Evolutionary conservation across 1,284 basidiomycete genomes (phyloP), one percentile per base, ranked within the genome.

Genomic region (Cryptococcus sp.): DNA sequence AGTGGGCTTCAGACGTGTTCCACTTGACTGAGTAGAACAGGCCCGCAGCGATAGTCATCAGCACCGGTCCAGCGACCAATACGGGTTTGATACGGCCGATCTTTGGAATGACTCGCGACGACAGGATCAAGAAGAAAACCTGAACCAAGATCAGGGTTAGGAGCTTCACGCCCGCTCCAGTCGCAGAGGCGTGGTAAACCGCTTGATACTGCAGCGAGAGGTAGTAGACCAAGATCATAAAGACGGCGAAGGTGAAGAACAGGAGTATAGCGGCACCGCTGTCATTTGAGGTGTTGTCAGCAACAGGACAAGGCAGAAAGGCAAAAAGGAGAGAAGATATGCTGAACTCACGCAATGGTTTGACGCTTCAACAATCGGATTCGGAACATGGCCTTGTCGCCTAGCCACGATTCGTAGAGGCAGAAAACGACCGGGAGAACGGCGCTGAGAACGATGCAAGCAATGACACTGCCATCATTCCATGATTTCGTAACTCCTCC

Each of bases 381-480:
- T 29, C 76, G 75, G 52, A 80, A 70, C 73, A 80, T 79, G 20
- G 72, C 70, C 19, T 67, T 63, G n/a, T 78, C 69, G 0, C 74
- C 76, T 44, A 78, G 47, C 58, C 64, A 79, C 60, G 60, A 69
- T 54, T 79, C 77, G 61, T 71, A 80, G 1, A 55, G 38, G 49
- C 77, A 23, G 60, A 80, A 77, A 40, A 76, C 39, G 11, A 66
- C 52, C 7, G 69, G 55, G 4, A 77, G 58, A 39, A 79, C 74
- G 13, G 62, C 69, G n/a, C 67, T 67, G 55, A 79, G 61, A 19
- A 79, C 75, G 53, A 78, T 65, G 29, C 64, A 69, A 48, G 67
- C 75, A 55, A 82, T 76, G 47, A 80, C 78, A 3, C 67, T 55
- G 1, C 65, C 75, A 45, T 73, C 66, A 34, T 54, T 65, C 80